A percentile compares a stretch with the other conserved stretches of the same genome.
phyloP scores from a whole-genome alignment of 2,329 filamentous ascomycete genomes.

The Aspergillus ochraceus region DNA sequence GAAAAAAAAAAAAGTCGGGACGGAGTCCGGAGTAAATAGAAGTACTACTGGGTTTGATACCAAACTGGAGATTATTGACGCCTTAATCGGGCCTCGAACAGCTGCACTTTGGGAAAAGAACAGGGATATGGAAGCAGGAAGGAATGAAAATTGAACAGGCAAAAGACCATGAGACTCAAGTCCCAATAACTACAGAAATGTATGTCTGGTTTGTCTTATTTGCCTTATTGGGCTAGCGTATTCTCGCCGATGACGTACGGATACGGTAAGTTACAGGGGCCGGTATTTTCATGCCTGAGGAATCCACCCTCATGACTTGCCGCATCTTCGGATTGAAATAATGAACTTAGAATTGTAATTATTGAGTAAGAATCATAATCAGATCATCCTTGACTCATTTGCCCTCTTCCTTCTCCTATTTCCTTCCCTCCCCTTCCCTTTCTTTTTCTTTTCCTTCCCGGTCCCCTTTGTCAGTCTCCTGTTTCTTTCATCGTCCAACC shows the following conservation, averaged over 20 bases:
- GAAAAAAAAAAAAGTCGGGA: constrained; percentile 3
- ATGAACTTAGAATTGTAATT: too few relatives aligned
- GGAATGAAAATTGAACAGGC: too few relatives aligned
- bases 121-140: too few relatives aligned
- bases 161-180: too few relatives aligned
- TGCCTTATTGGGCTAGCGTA: too few relatives aligned
- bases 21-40: neutral
- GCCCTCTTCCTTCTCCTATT: constrained; percentile 1
- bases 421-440: neutral
- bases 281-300: too few relatives aligned
- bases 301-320: too few relatives aligned
- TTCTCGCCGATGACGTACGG: too few relatives aligned
- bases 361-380: neutral
- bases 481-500: constrained; percentile 5
- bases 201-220: too few relatives aligned
- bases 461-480: constrained; percentile 7
- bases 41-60: neutral
- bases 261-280: too few relatives aligned
- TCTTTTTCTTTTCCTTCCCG: neutral
- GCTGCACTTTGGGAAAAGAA: too few relatives aligned
- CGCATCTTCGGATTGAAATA: neutral
- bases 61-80: neutral
- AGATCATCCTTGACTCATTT: constrained; percentile 10
- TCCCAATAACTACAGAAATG: too few relatives aligned
- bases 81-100: neutral